phyloP scores from a whole-genome alignment of 1,284 basidiomycete species.

The Fomitopsis betulina region DNA sequence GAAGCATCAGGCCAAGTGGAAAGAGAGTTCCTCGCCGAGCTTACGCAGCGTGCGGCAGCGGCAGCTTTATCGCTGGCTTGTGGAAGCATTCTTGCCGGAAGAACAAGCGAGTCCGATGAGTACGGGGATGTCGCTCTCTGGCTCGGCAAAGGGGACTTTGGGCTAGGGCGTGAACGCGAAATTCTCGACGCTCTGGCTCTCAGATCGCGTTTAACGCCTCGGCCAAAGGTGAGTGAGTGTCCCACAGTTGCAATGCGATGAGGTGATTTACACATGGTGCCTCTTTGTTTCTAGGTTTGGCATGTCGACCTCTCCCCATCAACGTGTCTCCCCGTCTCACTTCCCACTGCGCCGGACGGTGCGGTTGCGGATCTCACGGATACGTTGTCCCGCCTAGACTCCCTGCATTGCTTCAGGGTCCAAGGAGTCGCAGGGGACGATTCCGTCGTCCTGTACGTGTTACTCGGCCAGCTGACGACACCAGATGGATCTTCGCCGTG shows the following conservation, averaged over 20 bases:
- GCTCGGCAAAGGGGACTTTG: conserved; percentile 36
- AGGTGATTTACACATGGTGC: neutral
- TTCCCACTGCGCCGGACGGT: neutral
- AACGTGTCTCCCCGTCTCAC: neutral
- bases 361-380: conserved; percentile 10
- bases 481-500: conserved; percentile 12
- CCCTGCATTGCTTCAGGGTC: conserved; percentile 16
- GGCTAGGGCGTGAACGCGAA: conserved; percentile 18
- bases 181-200: conserved; percentile 21
- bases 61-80: conserved; percentile 36
- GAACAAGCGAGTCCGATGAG: conserved; percentile 50
- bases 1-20: neutral
- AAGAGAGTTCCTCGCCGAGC: conserved; percentile 18
- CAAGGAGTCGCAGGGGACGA: conserved; percentile 4
- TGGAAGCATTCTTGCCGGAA: conserved; percentile 49
- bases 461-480: conserved; percentile 17
- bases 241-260: neutral
- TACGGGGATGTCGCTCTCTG: conserved; percentile 48
- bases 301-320: neutral
- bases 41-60: conserved; percentile 35
- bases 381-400: conserved; percentile 13
- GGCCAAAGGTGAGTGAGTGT: neutral
- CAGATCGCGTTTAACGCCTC: conserved; percentile 1
- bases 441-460: conserved; percentile 14
- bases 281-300: neutral